These are phyloP conservation scores for Flaveria trinervia DNA, from an alignment of 129 eudicot species.

Conservation along the genomic window DNA sequence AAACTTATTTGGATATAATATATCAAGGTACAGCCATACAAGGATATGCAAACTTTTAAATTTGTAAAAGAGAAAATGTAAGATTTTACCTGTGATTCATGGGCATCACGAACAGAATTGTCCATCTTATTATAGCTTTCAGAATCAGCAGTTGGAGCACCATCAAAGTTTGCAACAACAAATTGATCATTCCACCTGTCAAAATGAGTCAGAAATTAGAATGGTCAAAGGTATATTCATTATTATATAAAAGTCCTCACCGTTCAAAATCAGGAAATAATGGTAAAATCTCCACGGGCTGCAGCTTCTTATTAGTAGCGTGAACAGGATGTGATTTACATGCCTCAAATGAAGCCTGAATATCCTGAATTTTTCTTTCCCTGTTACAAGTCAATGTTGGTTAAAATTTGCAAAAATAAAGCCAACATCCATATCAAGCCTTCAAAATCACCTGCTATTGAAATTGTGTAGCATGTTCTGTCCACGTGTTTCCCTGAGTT, in stretches of 20 bases:
- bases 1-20: slow-evolving; percentile 7
- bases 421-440: slow-evolving; percentile 20
- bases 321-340: slow-evolving; percentile 77
- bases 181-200: slow-evolving; percentile 65
- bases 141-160: slow-evolving; percentile 87
- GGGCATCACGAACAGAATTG: slow-evolving; percentile 64
- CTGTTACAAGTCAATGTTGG: slow-evolving; percentile 30
- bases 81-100: slow-evolving; percentile 63
- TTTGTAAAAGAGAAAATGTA: neutral
- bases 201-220: slow-evolving; percentile 28
- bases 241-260: slow-evolving; percentile 35
- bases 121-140: slow-evolving; percentile 66
- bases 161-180: slow-evolving; percentile 74
- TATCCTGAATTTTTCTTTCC: slow-evolving; percentile 73
- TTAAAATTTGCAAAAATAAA: neutral
- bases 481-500: slow-evolving; percentile 67
- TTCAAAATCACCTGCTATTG: slow-evolving; percentile 51
- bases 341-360: slow-evolving; percentile 76
- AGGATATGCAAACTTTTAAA: neutral
- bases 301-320: slow-evolving; percentile 61
- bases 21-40: neutral
- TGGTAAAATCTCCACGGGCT: slow-evolving; percentile 68
- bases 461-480: slow-evolving; percentile 54
- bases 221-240: neutral
- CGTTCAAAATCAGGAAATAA: slow-evolving; percentile 82